A percentile compares a stretch with the other conserved stretches of the same genome.
Conservation (phyloP, 306 rosid genomes). For the Dalbergia oliveri region DNA sequence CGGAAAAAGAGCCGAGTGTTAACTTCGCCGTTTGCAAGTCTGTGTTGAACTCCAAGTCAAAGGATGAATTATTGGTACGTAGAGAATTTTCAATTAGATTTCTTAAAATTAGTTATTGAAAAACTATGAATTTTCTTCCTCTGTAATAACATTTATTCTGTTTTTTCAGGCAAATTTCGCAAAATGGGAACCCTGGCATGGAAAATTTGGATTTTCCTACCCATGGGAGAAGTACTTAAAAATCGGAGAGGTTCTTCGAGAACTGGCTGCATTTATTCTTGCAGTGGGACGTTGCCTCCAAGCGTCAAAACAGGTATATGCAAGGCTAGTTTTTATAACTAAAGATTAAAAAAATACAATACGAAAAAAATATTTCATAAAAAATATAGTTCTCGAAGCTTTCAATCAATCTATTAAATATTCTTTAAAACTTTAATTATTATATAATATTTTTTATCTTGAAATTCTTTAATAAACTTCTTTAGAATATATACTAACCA, state of each 20-base stretch:
- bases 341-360: too few relatives aligned
- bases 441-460: too few relatives aligned
- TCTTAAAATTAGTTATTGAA: neutral
- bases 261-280: constrained; percentile 66
- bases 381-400: neutral
- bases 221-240: constrained; percentile 89
- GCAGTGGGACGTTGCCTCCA: constrained; percentile 62
- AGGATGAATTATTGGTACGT: constrained; percentile 76
- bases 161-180: constrained; percentile 80
- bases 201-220: constrained; percentile 80
- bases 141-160: neutral
- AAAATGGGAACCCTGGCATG: constrained; percentile 99
- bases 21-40: constrained; percentile 63
- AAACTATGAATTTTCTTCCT: neutral
- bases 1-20: constrained; percentile 47
- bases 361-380: too few relatives aligned
- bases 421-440: too few relatives aligned
- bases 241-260: constrained; percentile 74
- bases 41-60: constrained; percentile 72
- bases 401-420: too few relatives aligned
- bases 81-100: neutral
- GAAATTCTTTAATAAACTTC: too few relatives aligned
- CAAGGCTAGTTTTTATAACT: neutral
- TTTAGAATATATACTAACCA: too few relatives aligned
- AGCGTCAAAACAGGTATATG: constrained; percentile 70